phyloP scores from a whole-genome alignment of 805 yeast species.

The Yamadazyma scolyti region DNA sequence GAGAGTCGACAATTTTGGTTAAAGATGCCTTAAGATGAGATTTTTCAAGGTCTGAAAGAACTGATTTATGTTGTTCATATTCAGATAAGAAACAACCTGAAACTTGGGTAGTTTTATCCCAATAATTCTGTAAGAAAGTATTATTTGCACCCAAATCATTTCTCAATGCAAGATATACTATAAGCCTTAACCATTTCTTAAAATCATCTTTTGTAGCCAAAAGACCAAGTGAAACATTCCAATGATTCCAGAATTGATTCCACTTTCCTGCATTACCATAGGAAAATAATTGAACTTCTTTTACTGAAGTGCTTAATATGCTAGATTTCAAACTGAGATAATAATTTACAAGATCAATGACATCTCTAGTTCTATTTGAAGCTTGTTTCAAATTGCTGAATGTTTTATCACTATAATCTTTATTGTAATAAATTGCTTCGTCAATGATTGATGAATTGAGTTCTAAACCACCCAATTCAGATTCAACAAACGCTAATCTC shows the following conservation, averaged over 20 bases:
- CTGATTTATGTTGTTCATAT: background rate
- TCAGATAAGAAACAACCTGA: constrained; percentile 21
- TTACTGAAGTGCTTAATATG: constrained; percentile 15
- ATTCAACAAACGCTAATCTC: constrained; percentile 22
- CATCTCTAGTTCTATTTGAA: constrained; percentile 25
- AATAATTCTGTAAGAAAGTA: constrained; percentile 26
- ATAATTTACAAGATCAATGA: constrained; percentile 21
- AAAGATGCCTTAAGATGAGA: constrained; percentile 5
- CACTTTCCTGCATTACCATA: constrained; percentile 39
- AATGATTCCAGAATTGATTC: constrained; percentile 35
- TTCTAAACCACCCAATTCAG: constrained; percentile 4
- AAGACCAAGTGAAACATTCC: constrained; percentile 23
- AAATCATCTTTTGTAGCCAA: constrained; percentile 4
- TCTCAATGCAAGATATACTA: constrained; percentile 28
- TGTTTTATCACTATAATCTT: background rate
- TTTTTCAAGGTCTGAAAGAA: constrained; percentile 4
- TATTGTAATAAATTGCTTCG: constrained; percentile 16
- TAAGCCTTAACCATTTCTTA: constrained; percentile 29
- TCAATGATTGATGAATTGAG: constrained; percentile 24
- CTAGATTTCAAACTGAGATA: constrained; percentile 10
- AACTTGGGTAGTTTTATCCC: constrained; percentile 20
- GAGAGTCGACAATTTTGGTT: constrained; percentile 1
- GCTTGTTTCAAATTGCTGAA: constrained; percentile 16
- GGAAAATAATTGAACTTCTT: constrained; percentile 31
- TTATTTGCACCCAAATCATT: constrained; percentile 21